Evolutionary conservation across 805 yeast species (phyloP).

Genomic region (Kuraishia borneana): DNA sequence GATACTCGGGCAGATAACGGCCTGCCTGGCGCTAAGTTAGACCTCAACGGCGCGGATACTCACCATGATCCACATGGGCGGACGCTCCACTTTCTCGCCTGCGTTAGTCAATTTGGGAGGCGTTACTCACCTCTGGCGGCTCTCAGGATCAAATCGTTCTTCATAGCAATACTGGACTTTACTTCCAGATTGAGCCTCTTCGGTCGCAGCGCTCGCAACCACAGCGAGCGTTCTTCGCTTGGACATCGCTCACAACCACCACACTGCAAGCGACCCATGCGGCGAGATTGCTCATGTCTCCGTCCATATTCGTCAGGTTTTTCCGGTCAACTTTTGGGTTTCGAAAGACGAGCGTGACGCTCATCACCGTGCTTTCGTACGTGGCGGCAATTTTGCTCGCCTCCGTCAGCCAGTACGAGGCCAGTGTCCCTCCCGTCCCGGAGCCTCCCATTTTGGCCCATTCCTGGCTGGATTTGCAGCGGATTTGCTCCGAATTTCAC

Average conservation of each 20-base stretch:
- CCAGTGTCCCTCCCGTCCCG: conserved; percentile 31
- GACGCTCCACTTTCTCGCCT: conserved; percentile 82
- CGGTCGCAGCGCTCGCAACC: not conserved
- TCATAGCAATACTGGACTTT: conserved; percentile 24
- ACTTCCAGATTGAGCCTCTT: not conserved
- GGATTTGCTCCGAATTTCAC: conserved; percentile 55
- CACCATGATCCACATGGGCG: conserved; percentile 95
- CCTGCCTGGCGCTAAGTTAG: conserved; percentile 97
- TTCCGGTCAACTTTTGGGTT: conserved; percentile 51
- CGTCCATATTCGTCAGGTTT: conserved; percentile 12
- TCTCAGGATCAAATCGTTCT: conserved; percentile 83
- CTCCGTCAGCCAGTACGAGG: conserved; percentile 23
- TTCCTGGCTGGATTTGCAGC: conserved; percentile 67
- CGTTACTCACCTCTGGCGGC: conserved; percentile 63
- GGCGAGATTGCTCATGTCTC: conserved; percentile 1
- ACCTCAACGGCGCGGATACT: conserved; percentile 12
- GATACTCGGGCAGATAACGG: conserved; percentile 84
- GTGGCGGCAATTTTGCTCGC: conserved; percentile 23
- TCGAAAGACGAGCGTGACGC: conserved; percentile 58
- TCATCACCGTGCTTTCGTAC: conserved; percentile 39
- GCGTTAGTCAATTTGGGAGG: conserved; percentile 1
- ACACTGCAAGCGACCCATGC: not conserved
- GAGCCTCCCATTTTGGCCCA: conserved; percentile 24
- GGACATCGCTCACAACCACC: not conserved
- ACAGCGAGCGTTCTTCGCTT: not conserved